Conservation (phyloP, 2,329 filamentous ascomycete species). For the Apiospora aurea region DNA sequence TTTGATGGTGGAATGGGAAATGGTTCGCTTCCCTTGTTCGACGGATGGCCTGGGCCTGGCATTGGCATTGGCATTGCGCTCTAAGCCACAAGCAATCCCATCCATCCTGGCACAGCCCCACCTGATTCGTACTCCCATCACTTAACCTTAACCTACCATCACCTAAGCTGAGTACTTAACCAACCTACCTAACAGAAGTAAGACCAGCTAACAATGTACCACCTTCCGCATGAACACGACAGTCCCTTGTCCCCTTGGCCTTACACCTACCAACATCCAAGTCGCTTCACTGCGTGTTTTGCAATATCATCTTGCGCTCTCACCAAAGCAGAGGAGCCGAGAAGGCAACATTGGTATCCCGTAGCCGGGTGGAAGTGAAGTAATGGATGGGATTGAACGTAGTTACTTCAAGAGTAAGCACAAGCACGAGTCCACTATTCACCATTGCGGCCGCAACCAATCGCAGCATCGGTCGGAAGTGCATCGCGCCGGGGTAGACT, state of each 20-base stretch:
- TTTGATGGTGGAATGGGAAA: background rate
- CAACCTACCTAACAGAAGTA: too few relatives aligned
- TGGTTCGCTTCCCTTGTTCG: constrained; percentile 9
- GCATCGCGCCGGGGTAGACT: background rate
- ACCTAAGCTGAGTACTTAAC: too few relatives aligned
- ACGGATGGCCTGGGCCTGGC: background rate
- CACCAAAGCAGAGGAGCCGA: background rate
- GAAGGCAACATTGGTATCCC: background rate
- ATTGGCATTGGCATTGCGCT: background rate
- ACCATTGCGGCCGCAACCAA: background rate
- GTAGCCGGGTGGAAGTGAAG: background rate
- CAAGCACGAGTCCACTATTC: background rate
- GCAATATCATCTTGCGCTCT: background rate
- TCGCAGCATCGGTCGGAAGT: background rate
- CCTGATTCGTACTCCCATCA: background rate
- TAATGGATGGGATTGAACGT: background rate
- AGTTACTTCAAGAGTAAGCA: constrained; percentile 1
- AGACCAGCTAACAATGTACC: background rate
- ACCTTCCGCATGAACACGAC: background rate
- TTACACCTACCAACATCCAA: background rate
- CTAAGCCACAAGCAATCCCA: background rate
- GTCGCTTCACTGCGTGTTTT: background rate
- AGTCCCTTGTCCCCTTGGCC: background rate
- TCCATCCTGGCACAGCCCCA: constrained; percentile 6
- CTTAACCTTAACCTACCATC: too few relatives aligned